Evolutionary conservation across 2,329 filamentous ascomycete genomes (phyloP).

Genomic region (Penicillium sp.): DNA sequence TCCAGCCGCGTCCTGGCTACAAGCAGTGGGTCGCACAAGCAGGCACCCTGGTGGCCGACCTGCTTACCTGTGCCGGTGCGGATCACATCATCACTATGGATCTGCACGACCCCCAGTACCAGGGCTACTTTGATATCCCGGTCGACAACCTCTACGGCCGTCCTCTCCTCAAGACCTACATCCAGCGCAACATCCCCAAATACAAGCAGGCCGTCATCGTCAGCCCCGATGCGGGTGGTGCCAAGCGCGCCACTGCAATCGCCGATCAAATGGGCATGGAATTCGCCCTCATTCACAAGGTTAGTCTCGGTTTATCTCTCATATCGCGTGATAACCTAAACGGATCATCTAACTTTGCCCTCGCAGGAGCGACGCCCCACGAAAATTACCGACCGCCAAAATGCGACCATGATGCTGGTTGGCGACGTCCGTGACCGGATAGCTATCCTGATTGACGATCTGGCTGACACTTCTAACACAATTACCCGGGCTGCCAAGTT

Average conservation of each 20-base stretch:
- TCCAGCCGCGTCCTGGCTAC: slow-evolving; percentile 84
- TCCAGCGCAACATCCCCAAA: slow-evolving; percentile 75
- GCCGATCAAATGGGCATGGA: slow-evolving; percentile 90
- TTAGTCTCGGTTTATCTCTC: slow-evolving; percentile 39
- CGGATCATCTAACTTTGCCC: slow-evolving; percentile 22
- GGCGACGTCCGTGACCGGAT: slow-evolving; percentile 76
- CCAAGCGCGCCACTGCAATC: slow-evolving; percentile 92
- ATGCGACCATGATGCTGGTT: slow-evolving; percentile 87
- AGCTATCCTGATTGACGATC: slow-evolving; percentile 87
- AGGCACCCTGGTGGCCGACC: slow-evolving; percentile 87
- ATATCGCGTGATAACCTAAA: too few relatives aligned
- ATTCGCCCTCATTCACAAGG: slow-evolving; percentile 98
- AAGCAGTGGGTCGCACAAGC: slow-evolving; percentile 99
- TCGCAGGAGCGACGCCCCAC: slow-evolving; percentile 78
- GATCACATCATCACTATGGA: slow-evolving; percentile 99
- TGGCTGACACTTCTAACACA: slow-evolving; percentile 94
- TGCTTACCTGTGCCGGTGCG: slow-evolving; percentile 89
- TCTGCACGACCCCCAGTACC: slow-evolving; percentile 91
- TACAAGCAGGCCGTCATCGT: slow-evolving; percentile 86
- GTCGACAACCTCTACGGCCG: slow-evolving; percentile 90
- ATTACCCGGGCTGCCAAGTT: slow-evolving; percentile 94
- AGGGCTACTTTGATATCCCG: slow-evolving; percentile 97
- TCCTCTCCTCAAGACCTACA: slow-evolving; percentile 57
- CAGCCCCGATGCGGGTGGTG: slow-evolving; percentile 91
- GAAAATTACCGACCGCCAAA: slow-evolving; percentile 75